Evolutionary conservation across 306 rosid genomes (phyloP), one percentile per base, ranked within the genome.

Genomic region (Quercus engelmannii): DNA sequence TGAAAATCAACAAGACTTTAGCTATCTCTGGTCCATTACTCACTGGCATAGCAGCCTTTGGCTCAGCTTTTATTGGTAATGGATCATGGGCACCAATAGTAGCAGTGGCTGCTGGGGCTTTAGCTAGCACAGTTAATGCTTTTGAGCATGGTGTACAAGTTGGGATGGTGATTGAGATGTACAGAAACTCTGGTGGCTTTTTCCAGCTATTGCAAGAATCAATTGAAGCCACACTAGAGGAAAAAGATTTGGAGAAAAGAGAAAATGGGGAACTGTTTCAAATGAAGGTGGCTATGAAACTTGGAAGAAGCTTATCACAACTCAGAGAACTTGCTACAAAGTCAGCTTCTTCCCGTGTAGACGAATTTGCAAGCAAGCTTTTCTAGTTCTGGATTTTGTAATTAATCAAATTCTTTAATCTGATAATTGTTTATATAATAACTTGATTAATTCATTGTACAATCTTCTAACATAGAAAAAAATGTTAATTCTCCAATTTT

Each of bases 101-200:
- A 10, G 91, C 95, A 1, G 87, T 87, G 6, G 38, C 82, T 74
- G 91, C 93, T 0, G 97, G 93, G 1, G 83, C 95, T 2, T 59
- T 90, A 80, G 94, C 85, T 10, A 74, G 81, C 0, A 89, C 74
- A 1, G 63, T 88, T 10, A 92, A 88, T 76, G 75, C 89, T 9
- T 88, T 90, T 3, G 88, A 85, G 64, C 97, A 92, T 52, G 96
- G 90, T 21, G 91, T 81, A 2, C 97, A 92, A 83, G 83, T 92
- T 2, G 97, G 97, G 1, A 91, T 85, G 97, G 86, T 92, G 80
- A 68, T 91, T 20, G 96, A 92, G 82, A 84, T 92, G 92, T 92
- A 91, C 11, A 86, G 93, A 63, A 49, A 70, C 71, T 82, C 84
- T 21, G 92, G 74, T 0, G 97, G 96, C 0, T 86, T 88, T 77